phyloP scores from a whole-genome alignment of 1,284 basidiomycete species.

The Fomitopsis schrenkii region DNA sequence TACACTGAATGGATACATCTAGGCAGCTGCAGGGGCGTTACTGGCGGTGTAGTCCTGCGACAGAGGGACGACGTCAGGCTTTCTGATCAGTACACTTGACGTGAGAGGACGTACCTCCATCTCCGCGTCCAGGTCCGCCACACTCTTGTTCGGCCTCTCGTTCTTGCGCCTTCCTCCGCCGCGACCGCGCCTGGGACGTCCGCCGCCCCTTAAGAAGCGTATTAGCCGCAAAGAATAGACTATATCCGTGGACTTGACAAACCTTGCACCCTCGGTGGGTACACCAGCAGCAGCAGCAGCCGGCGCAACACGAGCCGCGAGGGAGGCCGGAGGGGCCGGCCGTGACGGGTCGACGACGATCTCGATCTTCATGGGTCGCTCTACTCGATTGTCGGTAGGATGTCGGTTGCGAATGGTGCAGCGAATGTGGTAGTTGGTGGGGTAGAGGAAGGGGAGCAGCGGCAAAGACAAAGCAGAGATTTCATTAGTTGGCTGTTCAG shows the following conservation, averaged over 20 bases:
- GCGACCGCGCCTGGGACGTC: conserved; percentile 42
- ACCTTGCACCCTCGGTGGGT: conserved; percentile 28
- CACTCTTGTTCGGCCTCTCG: conserved; percentile 65
- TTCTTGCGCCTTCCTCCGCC: conserved; percentile 60
- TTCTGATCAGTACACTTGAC: not conserved
- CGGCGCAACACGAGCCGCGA: conserved; percentile 70
- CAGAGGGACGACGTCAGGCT: conserved; percentile 3
- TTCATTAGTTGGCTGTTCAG: conserved; percentile 63
- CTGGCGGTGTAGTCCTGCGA: conserved; percentile 66
- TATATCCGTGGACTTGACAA: conserved; percentile 1
- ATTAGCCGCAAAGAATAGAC: conserved; percentile 12
- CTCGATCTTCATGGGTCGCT: conserved; percentile 98
- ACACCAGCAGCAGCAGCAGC: conserved; percentile 38
- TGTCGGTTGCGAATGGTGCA: conserved; percentile 11
- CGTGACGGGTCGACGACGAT: conserved; percentile 88
- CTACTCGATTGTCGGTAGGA: conserved; percentile 39
- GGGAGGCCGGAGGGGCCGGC: conserved; percentile 53
- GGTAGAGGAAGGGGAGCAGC: not conserved
- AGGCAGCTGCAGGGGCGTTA: conserved; percentile 31
- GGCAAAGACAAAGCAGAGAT: conserved; percentile 23
- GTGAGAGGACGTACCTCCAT: conserved; percentile 62
- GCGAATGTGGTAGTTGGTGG: not conserved
- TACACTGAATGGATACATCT: conserved; percentile 6
- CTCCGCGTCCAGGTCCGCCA: conserved; percentile 76
- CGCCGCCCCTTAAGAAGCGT: conserved; percentile 29